phyloP scores from a whole-genome alignment of 257 asterid genomes.

The Lycium ferocissimum region DNA sequence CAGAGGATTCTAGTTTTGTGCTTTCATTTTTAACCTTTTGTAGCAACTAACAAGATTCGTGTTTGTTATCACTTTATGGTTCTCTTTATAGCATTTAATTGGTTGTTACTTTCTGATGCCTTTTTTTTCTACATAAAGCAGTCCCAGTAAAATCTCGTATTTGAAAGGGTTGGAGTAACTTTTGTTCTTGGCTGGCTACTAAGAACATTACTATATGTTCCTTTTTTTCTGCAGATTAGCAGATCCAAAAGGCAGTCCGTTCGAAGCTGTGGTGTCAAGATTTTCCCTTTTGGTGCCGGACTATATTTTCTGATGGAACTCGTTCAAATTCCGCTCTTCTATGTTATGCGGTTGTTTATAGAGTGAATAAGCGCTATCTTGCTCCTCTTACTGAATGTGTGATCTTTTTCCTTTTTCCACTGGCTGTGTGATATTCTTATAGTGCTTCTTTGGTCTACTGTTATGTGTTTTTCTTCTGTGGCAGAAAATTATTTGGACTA shows the following conservation, averaged over 20 bases:
- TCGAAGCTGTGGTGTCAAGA: conserved; percentile 66
- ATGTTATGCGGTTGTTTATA: not conserved
- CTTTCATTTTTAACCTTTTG: not conserved
- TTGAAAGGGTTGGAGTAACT: not conserved
- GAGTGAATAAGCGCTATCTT: not conserved
- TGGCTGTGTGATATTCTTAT: not conserved
- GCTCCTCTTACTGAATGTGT: not conserved
- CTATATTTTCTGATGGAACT: conserved; percentile 66
- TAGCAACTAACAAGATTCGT: not conserved
- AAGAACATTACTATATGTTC: not conserved
- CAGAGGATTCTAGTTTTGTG: conserved; percentile 10
- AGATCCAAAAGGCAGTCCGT: conserved; percentile 65
- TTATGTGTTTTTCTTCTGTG: not conserved
- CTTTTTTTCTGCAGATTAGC: conserved; percentile 56
- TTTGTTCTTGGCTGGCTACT: not conserved
- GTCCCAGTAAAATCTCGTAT: not conserved
- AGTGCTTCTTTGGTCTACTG: not conserved
- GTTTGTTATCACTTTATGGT: not conserved
- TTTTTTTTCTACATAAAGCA: not conserved
- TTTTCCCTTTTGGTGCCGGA: conserved; percentile 75
- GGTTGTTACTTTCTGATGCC: conserved; percentile 4
- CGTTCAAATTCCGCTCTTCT: not conserved
- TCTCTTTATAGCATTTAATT: not conserved
- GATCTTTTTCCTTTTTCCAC: not conserved
- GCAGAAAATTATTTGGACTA: conserved; percentile 3